A percentile compares a stretch with the other conserved stretches of the same genome.
Evolutionary conservation across 768 basidiomycete species (phyloP).

Genomic region (Tremella yokohamensis): DNA sequence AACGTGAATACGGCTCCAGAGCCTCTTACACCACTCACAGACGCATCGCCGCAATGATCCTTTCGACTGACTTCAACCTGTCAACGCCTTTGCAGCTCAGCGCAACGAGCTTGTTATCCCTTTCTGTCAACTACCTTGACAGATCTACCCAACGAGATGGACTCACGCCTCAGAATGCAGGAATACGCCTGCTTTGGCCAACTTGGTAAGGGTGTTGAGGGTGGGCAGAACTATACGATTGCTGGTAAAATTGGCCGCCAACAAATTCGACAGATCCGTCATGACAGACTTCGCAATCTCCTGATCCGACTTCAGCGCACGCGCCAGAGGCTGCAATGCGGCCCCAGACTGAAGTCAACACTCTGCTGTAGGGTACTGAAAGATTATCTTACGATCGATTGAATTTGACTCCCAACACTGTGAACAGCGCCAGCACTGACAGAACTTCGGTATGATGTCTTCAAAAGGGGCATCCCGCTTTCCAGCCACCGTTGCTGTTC

Average conservation of each 20-base stretch:
- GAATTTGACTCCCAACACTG: slow-evolving; percentile 77
- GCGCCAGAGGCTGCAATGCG: slow-evolving; percentile 57
- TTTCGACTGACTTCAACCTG: slow-evolving; percentile 74
- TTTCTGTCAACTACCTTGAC: slow-evolving; percentile 54
- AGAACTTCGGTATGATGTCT: slow-evolving; percentile 18
- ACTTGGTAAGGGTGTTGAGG: slow-evolving; percentile 61
- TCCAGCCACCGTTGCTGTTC: slow-evolving; percentile 32
- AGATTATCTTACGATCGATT: slow-evolving; percentile 66
- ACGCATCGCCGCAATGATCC: slow-evolving; percentile 77
- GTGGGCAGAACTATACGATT: slow-evolving; percentile 80
- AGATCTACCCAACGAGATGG: background rate
- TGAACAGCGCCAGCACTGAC: slow-evolving; percentile 63
- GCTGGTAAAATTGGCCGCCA: slow-evolving; percentile 57
- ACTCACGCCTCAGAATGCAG: background rate
- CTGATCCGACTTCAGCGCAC: slow-evolving; percentile 53
- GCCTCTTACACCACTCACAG: slow-evolving; percentile 57
- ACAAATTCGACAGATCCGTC: slow-evolving; percentile 60
- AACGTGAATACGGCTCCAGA: background rate
- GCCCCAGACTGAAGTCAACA: slow-evolving; percentile 59
- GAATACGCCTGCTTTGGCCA: slow-evolving; percentile 51
- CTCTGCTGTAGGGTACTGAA: slow-evolving; percentile 24
- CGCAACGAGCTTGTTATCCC: slow-evolving; percentile 54
- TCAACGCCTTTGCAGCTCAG: slow-evolving; percentile 63
- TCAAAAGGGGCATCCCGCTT: slow-evolving; percentile 24
- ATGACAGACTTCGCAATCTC: slow-evolving; percentile 50